phyloP scores from a whole-genome alignment of 176 grass and related monocot species.

The Cenchrus fungigraminus region DNA sequence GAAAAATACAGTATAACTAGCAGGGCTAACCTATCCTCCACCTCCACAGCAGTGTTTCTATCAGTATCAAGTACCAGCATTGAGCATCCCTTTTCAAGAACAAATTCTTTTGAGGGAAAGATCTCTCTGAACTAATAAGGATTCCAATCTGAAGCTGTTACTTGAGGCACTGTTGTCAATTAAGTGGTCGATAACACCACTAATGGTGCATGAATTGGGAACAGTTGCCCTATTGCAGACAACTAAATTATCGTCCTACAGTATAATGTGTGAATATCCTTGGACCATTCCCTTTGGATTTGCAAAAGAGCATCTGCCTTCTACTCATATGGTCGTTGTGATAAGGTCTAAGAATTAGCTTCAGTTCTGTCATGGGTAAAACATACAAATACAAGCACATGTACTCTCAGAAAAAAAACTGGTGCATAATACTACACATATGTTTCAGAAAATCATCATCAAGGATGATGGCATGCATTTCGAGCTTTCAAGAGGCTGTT shows the following conservation, averaged over 20 bases:
- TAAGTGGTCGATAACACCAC: background rate
- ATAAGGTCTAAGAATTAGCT: background rate
- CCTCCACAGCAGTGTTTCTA: too few species aligned
- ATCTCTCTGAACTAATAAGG: background rate
- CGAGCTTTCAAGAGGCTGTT: too few species aligned
- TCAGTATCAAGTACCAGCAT: too few species aligned
- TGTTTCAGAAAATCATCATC: background rate
- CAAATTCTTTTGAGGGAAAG: background rate
- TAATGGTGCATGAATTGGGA: background rate
- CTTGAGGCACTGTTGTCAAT: background rate
- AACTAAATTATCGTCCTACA: background rate
- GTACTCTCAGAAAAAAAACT: background rate
- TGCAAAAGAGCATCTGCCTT: background rate
- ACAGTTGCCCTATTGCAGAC: too few species aligned
- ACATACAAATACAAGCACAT: background rate
- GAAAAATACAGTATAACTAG: too few species aligned
- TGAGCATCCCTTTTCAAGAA: background rate
- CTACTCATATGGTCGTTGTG: background rate
- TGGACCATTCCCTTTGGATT: background rate
- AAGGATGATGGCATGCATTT: background rate
- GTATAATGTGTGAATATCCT: background rate
- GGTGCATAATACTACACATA: background rate
- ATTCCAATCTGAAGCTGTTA: background rate
- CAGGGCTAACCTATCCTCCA: too few species aligned
- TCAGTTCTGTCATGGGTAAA: conserved; percentile 8